Evolutionary conservation across 2,329 filamentous ascomycete genomes (phyloP), one percentile per base, ranked within the genome.

Genomic region (Monosporascus ibericus): DNA sequence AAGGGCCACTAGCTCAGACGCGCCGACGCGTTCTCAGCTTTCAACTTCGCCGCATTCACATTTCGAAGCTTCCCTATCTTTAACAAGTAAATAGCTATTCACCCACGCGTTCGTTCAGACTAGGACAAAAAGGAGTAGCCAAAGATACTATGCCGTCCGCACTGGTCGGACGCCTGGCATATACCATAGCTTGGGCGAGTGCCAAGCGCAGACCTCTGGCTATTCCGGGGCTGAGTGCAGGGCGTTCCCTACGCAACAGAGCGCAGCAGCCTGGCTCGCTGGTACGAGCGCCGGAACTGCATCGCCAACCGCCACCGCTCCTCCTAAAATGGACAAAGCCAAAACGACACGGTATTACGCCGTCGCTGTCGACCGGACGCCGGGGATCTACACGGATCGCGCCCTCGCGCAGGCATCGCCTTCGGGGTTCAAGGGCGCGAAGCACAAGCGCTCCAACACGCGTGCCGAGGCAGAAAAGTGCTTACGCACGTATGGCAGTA

Each of bases 61-160:
- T 25, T 25, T 5, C 24, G 24, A 25, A 5, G 24, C 6, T 25
- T 25, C 24, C 24, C 24, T 25, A 25, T 3, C 24, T 25, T 25
- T 25, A 25, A 25, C 6, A 25, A 5, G 24, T 25, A 25, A 25
- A 25, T 25, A 25, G 24, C 24, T 25, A 25, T 25, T 5, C 24
- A 25, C 24, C 24, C 6, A 25, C 24, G 24, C 24, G 24, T 5
- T 25, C 24, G 24, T 25, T 25, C 24, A 25, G 6, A 25, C 6
- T 25, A 25, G 39, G 39, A 22, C 46, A 6, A 48, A 48, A 24
- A 48, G 11, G 17, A n/a, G 25, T 24, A 39, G 37, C 8, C 20
- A 48, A 40, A 55, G 22, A n/a, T 61, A 55, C 50, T 62, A 64
- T 22, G 60, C 54, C 3, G 60, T 63, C n/a, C 57, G 52, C 11